Evolutionary conservation across 306 rosid genomes (phyloP), one percentile per base, ranked within the genome.

Genomic region (Macrotyloma uniflorum): DNA sequence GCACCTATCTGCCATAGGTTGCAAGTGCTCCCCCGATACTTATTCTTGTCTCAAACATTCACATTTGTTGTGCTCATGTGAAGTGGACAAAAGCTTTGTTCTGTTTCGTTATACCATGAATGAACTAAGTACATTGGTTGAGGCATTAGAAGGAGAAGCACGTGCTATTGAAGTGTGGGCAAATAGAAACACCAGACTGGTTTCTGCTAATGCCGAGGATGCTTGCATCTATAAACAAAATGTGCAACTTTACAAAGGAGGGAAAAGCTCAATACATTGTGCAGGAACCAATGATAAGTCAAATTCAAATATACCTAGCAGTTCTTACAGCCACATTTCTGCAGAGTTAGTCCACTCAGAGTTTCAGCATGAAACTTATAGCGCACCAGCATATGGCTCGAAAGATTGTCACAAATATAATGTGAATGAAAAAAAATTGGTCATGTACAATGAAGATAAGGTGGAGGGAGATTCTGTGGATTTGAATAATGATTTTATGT

Each of bases 1-100:
- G 70, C 88, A 94, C 82, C 80, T 89, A 71, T 90, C 96, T 35
- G 96, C 94, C 6, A 38, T 82, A 12, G 78, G 94, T 74, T 92
- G 98, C 89, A 64, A 83, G 65, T 94, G 98, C 86, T 89, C 96
- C 65, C 97, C 96, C 4, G 86, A 86, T 38, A 82, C 67, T 38
- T 94, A 75, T 81, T 89, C 94, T 72, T 94, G 98, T 77, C 92
- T 94, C 49, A 84, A 62, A 67, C 97, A 94, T 80, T 85, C 89
- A 83, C 84, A 83, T 43, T 70, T 22, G 40, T 73, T 89, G 65
- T 94, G 98, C 83, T 82, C 90, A 3, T 94, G 98, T 73, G 89
- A 74, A 68, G 58, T 68, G 49, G 89, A 73, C 14, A 28, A 83
- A 49, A 89, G 75, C 68, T 82, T 80, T 79, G 82, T 88, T 46